Evolutionary conservation across 306 rosid species (phyloP), one percentile per base, ranked within the genome.

Genomic region (Cucurbita pepo): DNA sequence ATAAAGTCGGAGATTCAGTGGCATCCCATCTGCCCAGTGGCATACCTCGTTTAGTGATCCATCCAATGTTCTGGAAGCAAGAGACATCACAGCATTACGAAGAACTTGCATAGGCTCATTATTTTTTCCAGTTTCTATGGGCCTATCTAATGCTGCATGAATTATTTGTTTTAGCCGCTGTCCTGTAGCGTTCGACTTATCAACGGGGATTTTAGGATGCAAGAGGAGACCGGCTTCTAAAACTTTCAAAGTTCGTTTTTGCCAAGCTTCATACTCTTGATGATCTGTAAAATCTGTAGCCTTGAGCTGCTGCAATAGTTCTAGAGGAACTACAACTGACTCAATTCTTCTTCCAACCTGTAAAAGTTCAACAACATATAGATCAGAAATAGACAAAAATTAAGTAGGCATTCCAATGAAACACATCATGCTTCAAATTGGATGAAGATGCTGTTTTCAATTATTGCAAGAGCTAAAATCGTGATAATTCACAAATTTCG

Each of bases 11-110:
- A 94, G 97, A 81, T 94, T 94, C 83, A 94, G 76, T 4, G 99
- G 99, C 58, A 91, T 80, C 74, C 99, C 99, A 84, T 94, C 99
- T 7, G 99, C 99, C 99, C 99, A 94, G 78, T 94, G 99, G 67
- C 96, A 91, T 3, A 88, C 79, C 74, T 94, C 97, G 52, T 79
- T 76, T 21, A 86, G 82, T 77, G 93, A 88, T 12, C 96, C 97
- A 40, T 91, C 96, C 58, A 86, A 77, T 6, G 97, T 82, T 88
- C 99, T 87, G 72, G 82, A 85, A 7, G 99, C 96, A 75, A 94
- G 97, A 74, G 95, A 40, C 81, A 76, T 85, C 36, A 89, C 97
- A 75, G 99, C 95, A 71, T 85, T 91, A 48, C 99, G 96, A 76
- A 94, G 99, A 85, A 89, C 88, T 84, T 94, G 99, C 96, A 91